Conservation (phyloP, 2,329 filamentous ascomycete species). For the Aureobasidium sp. region DNA sequence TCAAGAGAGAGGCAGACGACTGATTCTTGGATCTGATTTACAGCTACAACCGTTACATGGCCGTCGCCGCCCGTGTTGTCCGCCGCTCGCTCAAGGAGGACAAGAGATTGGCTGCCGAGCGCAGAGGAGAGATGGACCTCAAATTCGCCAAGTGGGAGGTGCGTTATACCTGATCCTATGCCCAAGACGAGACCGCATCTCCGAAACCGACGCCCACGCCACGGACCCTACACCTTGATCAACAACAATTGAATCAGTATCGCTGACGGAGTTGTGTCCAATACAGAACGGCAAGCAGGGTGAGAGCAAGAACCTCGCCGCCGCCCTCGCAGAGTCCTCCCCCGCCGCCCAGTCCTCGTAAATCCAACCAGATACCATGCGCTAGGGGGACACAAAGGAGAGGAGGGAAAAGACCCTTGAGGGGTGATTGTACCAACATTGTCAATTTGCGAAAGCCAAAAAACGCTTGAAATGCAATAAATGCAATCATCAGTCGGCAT, state of each 20-base stretch:
- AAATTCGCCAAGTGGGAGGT: conserved; percentile 95
- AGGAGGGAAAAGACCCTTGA: background rate
- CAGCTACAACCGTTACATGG: conserved; percentile 99
- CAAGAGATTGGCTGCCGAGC: conserved; percentile 78
- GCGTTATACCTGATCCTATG: conserved; percentile 37
- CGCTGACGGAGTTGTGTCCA: conserved; percentile 6
- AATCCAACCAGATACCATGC: conserved; percentile 7
- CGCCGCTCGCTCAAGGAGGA: conserved; percentile 97
- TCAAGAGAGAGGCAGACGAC: background rate
- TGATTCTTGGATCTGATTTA: conserved; percentile 17
- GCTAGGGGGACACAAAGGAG: background rate
- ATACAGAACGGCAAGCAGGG: conserved; percentile 91
- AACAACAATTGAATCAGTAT: background rate
- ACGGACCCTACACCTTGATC: background rate
- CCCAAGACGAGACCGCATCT: background rate
- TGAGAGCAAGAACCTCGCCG: conserved; percentile 65
- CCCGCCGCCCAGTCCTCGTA: conserved; percentile 13
- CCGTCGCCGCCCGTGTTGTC: conserved; percentile 87
- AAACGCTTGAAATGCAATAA: background rate
- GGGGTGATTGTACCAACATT: conserved; percentile 11
- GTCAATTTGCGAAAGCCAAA: conserved; percentile 5
- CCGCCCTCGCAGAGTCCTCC: conserved; percentile 39
- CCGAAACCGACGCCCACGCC: background rate
- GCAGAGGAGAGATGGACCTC: conserved; percentile 81
- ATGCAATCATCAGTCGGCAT: conserved; percentile 5